These are phyloP conservation scores for Podospora pseudocomata DNA, from an alignment of 495 filamentous ascomycete species.

Conservation along the genomic window DNA sequence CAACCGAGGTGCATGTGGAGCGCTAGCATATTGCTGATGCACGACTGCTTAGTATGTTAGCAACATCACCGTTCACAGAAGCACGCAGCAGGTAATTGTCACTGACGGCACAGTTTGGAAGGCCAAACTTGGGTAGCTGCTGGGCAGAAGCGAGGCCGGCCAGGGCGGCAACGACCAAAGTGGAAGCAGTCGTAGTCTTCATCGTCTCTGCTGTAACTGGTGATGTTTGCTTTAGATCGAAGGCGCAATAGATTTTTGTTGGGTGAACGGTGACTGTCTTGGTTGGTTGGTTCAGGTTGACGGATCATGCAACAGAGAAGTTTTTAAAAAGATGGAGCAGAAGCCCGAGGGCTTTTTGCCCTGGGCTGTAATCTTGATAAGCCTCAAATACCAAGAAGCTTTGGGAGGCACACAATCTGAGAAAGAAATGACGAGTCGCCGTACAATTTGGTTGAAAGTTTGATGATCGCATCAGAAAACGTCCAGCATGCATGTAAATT, in stretches of 20 bases:
- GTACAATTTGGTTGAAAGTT: neutral
- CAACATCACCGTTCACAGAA: neutral
- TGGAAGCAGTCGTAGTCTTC: neutral
- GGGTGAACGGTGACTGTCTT: neutral
- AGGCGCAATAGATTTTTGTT: neutral
- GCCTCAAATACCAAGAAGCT: neutral
- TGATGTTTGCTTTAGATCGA: neutral
- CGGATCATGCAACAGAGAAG: neutral
- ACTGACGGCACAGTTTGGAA: constrained; percentile 18
- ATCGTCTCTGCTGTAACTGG: neutral
- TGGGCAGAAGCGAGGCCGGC: neutral
- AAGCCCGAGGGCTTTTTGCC: neutral
- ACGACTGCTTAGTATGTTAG: constrained; percentile 12
- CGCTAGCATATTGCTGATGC: constrained; percentile 22
- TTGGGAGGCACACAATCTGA: neutral
- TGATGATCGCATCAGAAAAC: neutral
- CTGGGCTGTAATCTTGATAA: neutral
- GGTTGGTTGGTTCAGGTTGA: neutral
- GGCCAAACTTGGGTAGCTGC: neutral
- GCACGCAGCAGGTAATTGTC: too few relatives aligned
- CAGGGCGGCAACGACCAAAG: neutral
- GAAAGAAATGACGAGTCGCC: neutral
- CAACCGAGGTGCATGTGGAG: constrained; percentile 16
- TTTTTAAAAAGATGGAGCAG: neutral
- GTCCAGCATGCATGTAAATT: neutral